These are phyloP conservation scores for Mimosa bimucronata DNA, from an alignment of 306 rosid genomes.

Conservation along the genomic window DNA sequence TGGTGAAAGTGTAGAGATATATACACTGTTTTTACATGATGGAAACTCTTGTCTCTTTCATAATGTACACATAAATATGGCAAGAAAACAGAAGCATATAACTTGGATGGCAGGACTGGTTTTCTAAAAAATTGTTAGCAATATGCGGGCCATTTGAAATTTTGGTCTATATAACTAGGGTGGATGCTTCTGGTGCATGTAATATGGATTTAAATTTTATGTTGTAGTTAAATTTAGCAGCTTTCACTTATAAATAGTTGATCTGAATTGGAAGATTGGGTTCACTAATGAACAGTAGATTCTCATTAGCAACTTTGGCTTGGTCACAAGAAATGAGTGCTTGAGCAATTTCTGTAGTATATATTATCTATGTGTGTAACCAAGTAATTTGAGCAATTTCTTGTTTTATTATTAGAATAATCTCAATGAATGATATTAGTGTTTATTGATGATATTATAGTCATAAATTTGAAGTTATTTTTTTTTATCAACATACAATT, in stretches of 20 bases:
- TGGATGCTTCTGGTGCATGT: no score
- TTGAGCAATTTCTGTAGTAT: background rate
- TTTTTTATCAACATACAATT: no score
- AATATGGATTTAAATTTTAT: no score
- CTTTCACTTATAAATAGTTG: no score
- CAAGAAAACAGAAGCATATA: background rate
- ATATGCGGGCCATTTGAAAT: background rate
- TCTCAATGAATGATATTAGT: no score
- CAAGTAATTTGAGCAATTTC: background rate
- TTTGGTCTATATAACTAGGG: background rate
- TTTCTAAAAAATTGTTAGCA: background rate
- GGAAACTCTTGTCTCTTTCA: background rate
- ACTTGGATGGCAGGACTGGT: background rate
- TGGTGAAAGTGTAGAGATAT: background rate
- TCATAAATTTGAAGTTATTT: no score
- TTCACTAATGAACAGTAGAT: background rate
- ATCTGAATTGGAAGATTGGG: constrained; percentile 13
- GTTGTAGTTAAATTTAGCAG: no score
- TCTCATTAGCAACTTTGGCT: background rate
- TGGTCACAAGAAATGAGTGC: constrained; percentile 6
- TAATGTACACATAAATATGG: no score
- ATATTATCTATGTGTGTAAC: background rate
- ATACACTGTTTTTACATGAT: background rate
- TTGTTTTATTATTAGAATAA: no score
- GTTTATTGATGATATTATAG: no score